Base-by-base conservation (phyloP, 2,329 filamentous ascomycete species). In the Colletotrichum destructivum region DNA sequence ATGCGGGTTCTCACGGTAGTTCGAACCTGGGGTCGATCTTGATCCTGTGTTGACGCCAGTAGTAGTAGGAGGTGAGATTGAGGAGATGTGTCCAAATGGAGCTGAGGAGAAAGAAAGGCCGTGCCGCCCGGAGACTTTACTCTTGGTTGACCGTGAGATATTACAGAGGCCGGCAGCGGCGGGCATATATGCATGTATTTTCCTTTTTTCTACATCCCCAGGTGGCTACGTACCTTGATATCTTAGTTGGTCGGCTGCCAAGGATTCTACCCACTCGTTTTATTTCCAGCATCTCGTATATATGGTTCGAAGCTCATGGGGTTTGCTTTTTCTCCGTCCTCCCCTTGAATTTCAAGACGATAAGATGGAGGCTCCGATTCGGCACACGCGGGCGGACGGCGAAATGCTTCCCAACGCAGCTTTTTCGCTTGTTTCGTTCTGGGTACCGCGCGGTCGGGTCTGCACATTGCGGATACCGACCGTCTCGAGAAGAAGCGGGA, bases 391-490 rank as follows among this genome's bases (percentile, higher is more conserved):
- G 47, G 46, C 57, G 63, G 68, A 18, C 42, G 40, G 4, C 4
- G 26, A 49, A 21, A 38, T n/a, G 57, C 57, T 61, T 46, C 31
- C 42, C 42, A 9, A 38, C 35, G 13, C 42, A n/a, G 18, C 35
- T 23, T 16, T 11, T 42, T 15, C 3, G 8, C 2, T 38, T 56
- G 55, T 23, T 52, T 61, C 21, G 35, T 47, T 66, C 42, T 46
- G 21, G 47, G 62, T 54, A 55, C 62, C 67, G 54, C 62, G n/a
- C 62, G 38, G 47, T 47, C 42, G 62, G 55, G 62, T 65, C 60
- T 44, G n/a, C 31, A 8, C 31, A 21, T n/a, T 21, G 18, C 35
- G 35, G 35, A 38, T 38, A 38, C 35, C 35, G 35, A 38, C 35
- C 35, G 35, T 38, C 11, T 38, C 35, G 35, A 38, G 35, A 38